Percentiles rank a stretch among this genome's conserved stretches.
phyloP scores from a whole-genome alignment of 345 rosid genomes.

The Eucalyptus lansdowneana region DNA sequence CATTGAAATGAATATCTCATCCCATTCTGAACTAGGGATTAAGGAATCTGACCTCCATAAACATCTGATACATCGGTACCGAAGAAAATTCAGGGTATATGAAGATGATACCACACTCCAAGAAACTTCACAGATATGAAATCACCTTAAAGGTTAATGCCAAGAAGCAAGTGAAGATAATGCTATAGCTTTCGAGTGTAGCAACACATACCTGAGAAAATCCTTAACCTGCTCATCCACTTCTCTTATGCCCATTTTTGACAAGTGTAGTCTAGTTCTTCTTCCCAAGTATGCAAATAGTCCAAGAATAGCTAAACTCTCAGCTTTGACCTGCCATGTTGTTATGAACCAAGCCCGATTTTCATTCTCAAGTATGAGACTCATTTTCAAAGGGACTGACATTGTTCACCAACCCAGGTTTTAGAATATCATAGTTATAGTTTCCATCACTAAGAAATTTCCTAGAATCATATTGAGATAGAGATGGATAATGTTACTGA shows the following conservation, averaged over 20 bases:
- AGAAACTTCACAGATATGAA: conserved; percentile 19
- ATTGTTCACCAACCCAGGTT: not conserved
- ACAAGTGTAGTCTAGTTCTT: conserved; percentile 34
- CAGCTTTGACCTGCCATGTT: conserved; percentile 27
- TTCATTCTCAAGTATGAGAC: not conserved
- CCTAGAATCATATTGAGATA: not conserved
- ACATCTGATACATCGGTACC: conserved; percentile 34
- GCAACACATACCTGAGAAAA: conserved; percentile 33
- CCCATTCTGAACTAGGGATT: not conserved
- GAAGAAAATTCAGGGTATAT: conserved; percentile 42
- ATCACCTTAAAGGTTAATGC: not conserved
- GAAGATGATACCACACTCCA: conserved; percentile 65
- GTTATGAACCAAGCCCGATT: not conserved
- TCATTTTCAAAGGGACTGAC: not conserved
- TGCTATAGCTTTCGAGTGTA: not conserved
- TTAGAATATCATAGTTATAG: not conserved
- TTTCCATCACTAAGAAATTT: not conserved
- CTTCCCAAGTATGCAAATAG: conserved; percentile 61
- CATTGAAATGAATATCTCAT: not conserved
- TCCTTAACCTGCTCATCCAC: conserved; percentile 48
- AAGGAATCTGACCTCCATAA: conserved; percentile 39
- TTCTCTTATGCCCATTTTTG: conserved; percentile 38
- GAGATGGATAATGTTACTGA: not conserved
- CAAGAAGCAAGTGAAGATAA: not conserved
- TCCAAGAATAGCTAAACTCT: conserved; percentile 49